Evolutionary conservation across 2,329 filamentous ascomycete species (phyloP).

Genomic region (Monosporascus sp.): DNA sequence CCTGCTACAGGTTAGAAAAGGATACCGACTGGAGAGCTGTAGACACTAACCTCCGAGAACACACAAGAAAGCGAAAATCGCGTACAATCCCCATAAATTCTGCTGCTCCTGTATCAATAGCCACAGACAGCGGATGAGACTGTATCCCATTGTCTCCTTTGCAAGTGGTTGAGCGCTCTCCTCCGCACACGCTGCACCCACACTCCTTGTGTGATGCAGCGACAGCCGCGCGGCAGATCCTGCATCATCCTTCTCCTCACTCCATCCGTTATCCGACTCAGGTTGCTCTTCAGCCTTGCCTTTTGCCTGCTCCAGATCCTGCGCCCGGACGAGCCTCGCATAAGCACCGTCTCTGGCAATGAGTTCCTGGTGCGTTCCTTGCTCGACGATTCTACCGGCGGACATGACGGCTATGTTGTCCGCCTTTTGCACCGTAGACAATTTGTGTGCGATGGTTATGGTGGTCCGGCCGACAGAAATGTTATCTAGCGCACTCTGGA

Average conservation of each 20-base stretch:
- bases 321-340: slow-evolving; percentile 67
- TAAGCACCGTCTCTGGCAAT: slow-evolving; percentile 64
- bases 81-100: no score
- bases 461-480: slow-evolving; percentile 78
- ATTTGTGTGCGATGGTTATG: slow-evolving; percentile 81
- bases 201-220: slow-evolving; percentile 48
- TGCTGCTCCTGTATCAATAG: no score
- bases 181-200: slow-evolving; percentile 42
- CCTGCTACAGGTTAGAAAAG: no score
- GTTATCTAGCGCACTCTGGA: slow-evolving; percentile 70
- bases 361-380: slow-evolving; percentile 68
- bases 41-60: no score
- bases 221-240: neutral
- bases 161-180: slow-evolving; percentile 3
- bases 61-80: no score
- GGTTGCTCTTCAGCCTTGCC: neutral
- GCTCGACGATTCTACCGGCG: slow-evolving; percentile 74
- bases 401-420: slow-evolving; percentile 92
- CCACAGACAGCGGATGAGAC: no score
- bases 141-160: no score
- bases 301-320: slow-evolving; percentile 46
- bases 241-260: no score
- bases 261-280: neutral
- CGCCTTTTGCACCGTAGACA: slow-evolving; percentile 86
- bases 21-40: no score